phyloP scores from a whole-genome alignment of 1,284 basidiomycete species.

The Moniliophthora roreri region DNA sequence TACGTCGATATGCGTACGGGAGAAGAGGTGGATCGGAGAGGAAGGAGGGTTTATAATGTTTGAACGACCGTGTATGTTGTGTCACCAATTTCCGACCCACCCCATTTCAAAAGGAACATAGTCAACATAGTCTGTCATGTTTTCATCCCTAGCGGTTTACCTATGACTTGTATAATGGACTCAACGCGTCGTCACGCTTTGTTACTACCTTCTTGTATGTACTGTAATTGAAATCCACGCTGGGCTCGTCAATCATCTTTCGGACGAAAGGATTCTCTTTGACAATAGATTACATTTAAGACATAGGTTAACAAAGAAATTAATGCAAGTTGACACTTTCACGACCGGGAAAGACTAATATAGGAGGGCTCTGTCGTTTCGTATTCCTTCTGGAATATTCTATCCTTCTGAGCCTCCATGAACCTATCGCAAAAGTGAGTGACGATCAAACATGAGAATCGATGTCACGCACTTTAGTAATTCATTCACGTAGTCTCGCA shows the following conservation, averaged over 20 bases:
- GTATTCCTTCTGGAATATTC: slow-evolving; percentile 74
- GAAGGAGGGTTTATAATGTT: slow-evolving; percentile 50
- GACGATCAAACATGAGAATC: background rate
- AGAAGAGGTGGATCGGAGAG: slow-evolving; percentile 49
- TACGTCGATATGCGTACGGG: slow-evolving; percentile 52
- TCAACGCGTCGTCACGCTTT: background rate
- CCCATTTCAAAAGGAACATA: no score
- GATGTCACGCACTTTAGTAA: slow-evolving; percentile 75
- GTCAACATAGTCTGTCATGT: no score
- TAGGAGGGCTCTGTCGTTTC: slow-evolving; percentile 71
- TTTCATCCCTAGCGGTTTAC: no score
- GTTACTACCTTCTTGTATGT: background rate
- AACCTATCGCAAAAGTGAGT: slow-evolving; percentile 44
- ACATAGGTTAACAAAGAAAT: background rate
- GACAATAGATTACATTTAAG: background rate
- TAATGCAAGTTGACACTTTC: slow-evolving; percentile 16
- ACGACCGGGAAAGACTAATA: slow-evolving; percentile 73
- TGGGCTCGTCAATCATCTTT: no score
- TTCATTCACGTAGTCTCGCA: slow-evolving; percentile 90
- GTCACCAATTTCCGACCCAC: no score
- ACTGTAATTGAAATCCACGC: background rate
- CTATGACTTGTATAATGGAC: background rate
- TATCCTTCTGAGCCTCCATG: slow-evolving; percentile 63
- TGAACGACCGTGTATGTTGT: slow-evolving; percentile 24
- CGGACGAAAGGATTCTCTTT: no score